phyloP scores from a whole-genome alignment of 306 rosid species.

The Cicer cuneatum region DNA sequence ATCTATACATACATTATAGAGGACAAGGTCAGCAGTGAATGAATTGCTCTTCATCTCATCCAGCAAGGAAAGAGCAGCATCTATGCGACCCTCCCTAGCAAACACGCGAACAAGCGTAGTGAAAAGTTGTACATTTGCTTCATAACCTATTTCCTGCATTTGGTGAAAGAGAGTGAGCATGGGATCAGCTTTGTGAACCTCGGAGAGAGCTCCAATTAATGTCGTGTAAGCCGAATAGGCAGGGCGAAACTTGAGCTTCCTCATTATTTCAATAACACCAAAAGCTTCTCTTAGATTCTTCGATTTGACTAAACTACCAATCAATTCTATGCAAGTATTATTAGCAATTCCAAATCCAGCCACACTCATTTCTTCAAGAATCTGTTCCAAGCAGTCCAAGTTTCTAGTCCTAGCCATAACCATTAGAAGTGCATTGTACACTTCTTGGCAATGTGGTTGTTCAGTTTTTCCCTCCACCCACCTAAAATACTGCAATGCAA shows the following conservation, averaged over 20 bases:
- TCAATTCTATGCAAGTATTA: slow-evolving; percentile 63
- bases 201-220: slow-evolving; percentile 81
- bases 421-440: slow-evolving; percentile 79
- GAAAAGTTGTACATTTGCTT: slow-evolving; percentile 77
- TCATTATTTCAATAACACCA: slow-evolving; percentile 73
- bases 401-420: slow-evolving; percentile 80
- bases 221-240: slow-evolving; percentile 90
- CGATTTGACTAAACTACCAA: slow-evolving; percentile 59
- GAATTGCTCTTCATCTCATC: slow-evolving; percentile 92
- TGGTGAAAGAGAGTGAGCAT: slow-evolving; percentile 77
- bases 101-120: slow-evolving; percentile 85
- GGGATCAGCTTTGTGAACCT: slow-evolving; percentile 58
- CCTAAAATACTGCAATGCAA: slow-evolving; percentile 70
- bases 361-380: slow-evolving; percentile 88
- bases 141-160: slow-evolving; percentile 97
- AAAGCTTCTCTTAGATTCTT: slow-evolving; percentile 69
- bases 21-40: slow-evolving; percentile 72
- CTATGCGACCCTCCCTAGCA: slow-evolving; percentile 76
- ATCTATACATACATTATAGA: slow-evolving; percentile 90
- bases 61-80: slow-evolving; percentile 89
- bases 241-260: slow-evolving; percentile 92
- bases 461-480: slow-evolving; percentile 82
- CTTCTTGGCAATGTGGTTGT: slow-evolving; percentile 66
- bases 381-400: slow-evolving; percentile 63
- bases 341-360: slow-evolving; percentile 83